phyloP scores from a whole-genome alignment of 805 yeast species.

The Kodamaea jinghongensis region DNA sequence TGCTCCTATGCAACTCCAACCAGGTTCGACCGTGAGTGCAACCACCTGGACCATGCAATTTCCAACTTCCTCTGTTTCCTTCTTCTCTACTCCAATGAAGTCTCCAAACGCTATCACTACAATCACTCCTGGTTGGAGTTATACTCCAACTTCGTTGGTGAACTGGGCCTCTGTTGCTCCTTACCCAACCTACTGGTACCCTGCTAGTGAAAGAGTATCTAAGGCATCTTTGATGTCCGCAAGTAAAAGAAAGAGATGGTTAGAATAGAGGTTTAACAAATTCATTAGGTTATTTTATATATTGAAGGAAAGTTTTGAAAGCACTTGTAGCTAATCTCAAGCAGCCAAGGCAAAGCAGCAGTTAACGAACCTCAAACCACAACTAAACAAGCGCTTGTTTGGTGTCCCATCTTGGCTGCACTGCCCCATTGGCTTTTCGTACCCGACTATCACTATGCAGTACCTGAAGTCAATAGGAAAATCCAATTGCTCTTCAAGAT shows the following conservation, averaged over 20 bases:
- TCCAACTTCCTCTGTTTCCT: constrained; percentile 62
- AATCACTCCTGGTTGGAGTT: constrained; percentile 81
- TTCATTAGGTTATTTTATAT: too few relatives aligned
- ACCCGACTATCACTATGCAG: too few relatives aligned
- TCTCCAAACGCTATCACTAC: constrained; percentile 60
- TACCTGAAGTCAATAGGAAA: too few relatives aligned
- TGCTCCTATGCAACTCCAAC: constrained; percentile 95
- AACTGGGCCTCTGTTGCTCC: constrained; percentile 75
- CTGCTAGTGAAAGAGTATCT: constrained; percentile 54
- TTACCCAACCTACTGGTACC: constrained; percentile 61
- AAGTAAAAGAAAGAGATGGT: constrained; percentile 37
- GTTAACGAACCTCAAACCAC: too few relatives aligned
- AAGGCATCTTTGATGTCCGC: constrained; percentile 36
- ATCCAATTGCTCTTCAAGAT: too few relatives aligned
- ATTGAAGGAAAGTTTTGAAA: too few relatives aligned
- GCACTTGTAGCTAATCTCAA: too few relatives aligned
- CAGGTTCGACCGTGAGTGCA: constrained; percentile 66
- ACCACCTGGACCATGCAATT: constrained; percentile 63
- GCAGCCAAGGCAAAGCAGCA: too few relatives aligned
- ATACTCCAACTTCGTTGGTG: constrained; percentile 56
- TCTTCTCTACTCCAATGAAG: constrained; percentile 46
- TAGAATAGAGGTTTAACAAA: constrained; percentile 19
- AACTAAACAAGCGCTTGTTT: too few relatives aligned
- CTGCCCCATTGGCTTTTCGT: too few relatives aligned
- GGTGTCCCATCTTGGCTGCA: too few relatives aligned